Conservation (phyloP, 768 basidiomycete species). For the Clitopilus hobsonii region DNA sequence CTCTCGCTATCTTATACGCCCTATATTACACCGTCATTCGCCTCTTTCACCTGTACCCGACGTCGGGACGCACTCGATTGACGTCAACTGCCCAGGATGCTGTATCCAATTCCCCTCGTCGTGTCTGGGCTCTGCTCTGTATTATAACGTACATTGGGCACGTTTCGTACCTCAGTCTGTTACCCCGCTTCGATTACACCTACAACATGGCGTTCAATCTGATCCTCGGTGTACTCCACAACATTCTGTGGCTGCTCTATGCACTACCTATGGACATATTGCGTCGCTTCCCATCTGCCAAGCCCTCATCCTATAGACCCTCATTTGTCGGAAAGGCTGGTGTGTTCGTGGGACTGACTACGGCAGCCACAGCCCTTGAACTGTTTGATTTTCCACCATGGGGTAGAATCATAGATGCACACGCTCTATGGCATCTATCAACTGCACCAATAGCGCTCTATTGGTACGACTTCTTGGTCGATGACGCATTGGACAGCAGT, state of each 20-base stretch:
- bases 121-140: conserved; percentile 48
- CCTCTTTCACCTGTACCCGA: conserved; percentile 69
- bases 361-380: conserved; percentile 73
- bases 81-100: conserved; percentile 15
- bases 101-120: conserved; percentile 15
- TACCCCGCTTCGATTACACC: conserved; percentile 84
- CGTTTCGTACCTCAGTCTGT: conserved; percentile 69
- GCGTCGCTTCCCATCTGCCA: conserved; percentile 45
- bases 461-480: conserved; percentile 85
- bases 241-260: conserved; percentile 77
- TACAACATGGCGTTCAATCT: conserved; percentile 92
- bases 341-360: conserved; percentile 64
- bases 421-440: conserved; percentile 87
- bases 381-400: conserved; percentile 89
- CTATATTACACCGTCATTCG: conserved; percentile 78
- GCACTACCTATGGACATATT: conserved; percentile 50
- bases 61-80: conserved; percentile 21
- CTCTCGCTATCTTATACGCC: conserved; percentile 74
- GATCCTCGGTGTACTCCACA: conserved; percentile 70
- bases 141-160: conserved; percentile 60
- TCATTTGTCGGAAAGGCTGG: conserved; percentile 48
- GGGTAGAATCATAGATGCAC: conserved; percentile 77
- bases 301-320: conserved; percentile 56
- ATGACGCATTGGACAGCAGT: conserved; percentile 66
- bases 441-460: conserved; percentile 72